Evolutionary conservation across 768 basidiomycete genomes (phyloP), one percentile per base, ranked within the genome.

Genomic region (Gelatoporia subvermispora): DNA sequence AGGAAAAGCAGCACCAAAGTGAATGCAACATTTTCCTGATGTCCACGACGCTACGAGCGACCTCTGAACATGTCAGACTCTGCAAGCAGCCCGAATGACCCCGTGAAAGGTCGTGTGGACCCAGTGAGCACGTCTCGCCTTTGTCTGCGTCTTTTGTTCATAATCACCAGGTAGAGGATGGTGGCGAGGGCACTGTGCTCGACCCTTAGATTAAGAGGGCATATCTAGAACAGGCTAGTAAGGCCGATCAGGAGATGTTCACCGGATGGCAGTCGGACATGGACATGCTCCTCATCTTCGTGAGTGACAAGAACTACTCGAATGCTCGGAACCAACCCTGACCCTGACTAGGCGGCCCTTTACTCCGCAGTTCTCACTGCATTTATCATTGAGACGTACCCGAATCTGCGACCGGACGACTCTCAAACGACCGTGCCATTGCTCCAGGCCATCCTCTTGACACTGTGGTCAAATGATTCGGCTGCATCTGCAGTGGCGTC

Each of bases 341-440:
- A n/a, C n/a, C n/a, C 21, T 28, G 2, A 5, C 15, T 15, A 41
- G 39, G 39, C 39, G 5, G 23, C 39, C 42, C 42, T 43, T 35
- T 43, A 17, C 42, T 43, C 31, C 11, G 42, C 31, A 4, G 31
- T 43, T 16, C 21, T 35, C 42, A 28, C 43, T 28, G 17, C 25
- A 16, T n/a, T 44, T 28, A 35, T 61, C 24, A 41, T 65, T 15
- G 59, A 59, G 35, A 57, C 60, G n/a, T 60, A 60, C 31, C 42
- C 35, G 9, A 51, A 40, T 13, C 52, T 67, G 23, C 53, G 51
- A 18, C 60, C 57, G 7, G 47, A 61, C 17, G 45, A 56, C n/a
- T 50, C 41, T 17, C 47, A 58, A 17, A 42, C 47, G 0, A 48
- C 58, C 4, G 22, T 56, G 16, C 16, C 35, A 16, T 37, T 57